Base-by-base conservation (phyloP, 2,329 filamentous ascomycete genomes). In the Aphanoascus verrucosus region DNA sequence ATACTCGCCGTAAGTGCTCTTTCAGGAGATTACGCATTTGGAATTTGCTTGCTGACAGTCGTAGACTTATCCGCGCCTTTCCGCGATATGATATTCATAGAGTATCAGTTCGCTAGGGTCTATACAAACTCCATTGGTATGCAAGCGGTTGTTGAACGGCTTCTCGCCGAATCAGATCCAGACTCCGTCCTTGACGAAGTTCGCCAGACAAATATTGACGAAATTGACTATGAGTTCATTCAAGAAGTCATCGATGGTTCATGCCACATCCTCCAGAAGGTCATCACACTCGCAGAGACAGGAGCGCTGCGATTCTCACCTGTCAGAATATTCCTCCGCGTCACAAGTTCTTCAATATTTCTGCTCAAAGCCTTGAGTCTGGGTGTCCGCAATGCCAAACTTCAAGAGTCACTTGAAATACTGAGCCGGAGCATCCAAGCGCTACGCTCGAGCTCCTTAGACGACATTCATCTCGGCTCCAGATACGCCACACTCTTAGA, bases 71-170 rank as follows among this genome's bases (percentile, higher is more conserved):
- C 56, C 47, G 62, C 64, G 5, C 65, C 65, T 1, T 57, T 76
- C 11, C 73, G 72, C 50, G 73, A 76, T 44, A 73, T 75, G 57
- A 66, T 80, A 0, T 73, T 73, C 14, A 77, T 80, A 12, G 77
- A 80, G 55, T 79, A 74, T 53, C 67, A 73, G 55, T 73, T 72
- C 49, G 69, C 72, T 12, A 65, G 70, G 28, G 69, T 72, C 1
- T 73, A 69, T 63, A 70, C 63, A 15, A 69, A 66, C 55, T 68
- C 65, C 49, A 69, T 79, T 6, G 76, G 76, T 1, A 77, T 80
- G 67, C 77, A 80, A 62, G 77, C 77, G 1, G 73, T 79, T 1
- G 76, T 79, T 1, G 77, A 79, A 55, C 73, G 76, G n/a, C 73
- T 72, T 1, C 65, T 77, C 4, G 65, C 66, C 35, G 65, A 69